Conservation (phyloP, 2,329 filamentous ascomycete genomes). For the Fusarium abutilonis region DNA sequence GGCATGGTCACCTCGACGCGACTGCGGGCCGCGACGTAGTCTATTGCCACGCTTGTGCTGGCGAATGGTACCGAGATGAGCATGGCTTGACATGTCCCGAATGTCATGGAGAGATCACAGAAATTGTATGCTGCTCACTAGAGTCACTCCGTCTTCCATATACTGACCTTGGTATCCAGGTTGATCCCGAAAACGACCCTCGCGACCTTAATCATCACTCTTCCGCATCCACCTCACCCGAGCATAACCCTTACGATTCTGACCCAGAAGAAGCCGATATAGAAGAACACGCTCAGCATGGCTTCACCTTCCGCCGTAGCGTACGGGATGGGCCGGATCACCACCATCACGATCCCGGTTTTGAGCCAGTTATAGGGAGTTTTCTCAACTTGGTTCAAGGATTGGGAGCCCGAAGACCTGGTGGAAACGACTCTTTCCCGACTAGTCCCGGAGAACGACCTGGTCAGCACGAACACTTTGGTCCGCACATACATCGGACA, state of each 20-base stretch:
- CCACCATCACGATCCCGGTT: slow-evolving; percentile 47
- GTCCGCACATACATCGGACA: slow-evolving; percentile 50
- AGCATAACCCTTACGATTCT: slow-evolving; percentile 52
- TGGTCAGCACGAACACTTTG: slow-evolving; percentile 31
- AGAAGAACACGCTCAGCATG: slow-evolving; percentile 60
- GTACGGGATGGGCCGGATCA: slow-evolving; percentile 45
- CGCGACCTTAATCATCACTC: slow-evolving; percentile 53
- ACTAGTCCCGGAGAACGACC: slow-evolving; percentile 25
- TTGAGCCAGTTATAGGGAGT: slow-evolving; percentile 53
- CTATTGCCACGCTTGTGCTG: slow-evolving; percentile 82
- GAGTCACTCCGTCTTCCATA: not conserved
- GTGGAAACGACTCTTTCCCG: slow-evolving; percentile 26
- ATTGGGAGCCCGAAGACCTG: slow-evolving; percentile 44
- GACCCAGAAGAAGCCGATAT: slow-evolving; percentile 70
- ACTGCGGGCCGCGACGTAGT: slow-evolving; percentile 73
- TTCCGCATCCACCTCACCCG: slow-evolving; percentile 47
- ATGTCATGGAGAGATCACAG: slow-evolving; percentile 82
- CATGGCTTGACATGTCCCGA: slow-evolving; percentile 75
- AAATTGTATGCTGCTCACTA: slow-evolving; percentile 73
- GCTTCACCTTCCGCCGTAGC: slow-evolving; percentile 54
- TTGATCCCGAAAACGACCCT: slow-evolving; percentile 69
- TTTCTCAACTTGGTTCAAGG: slow-evolving; percentile 58
- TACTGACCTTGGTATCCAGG: slow-evolving; percentile 51
- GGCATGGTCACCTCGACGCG: slow-evolving; percentile 59
- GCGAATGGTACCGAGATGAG: slow-evolving; percentile 83